phyloP scores from a whole-genome alignment of 306 rosid genomes.

The Macrotyloma uniflorum region DNA sequence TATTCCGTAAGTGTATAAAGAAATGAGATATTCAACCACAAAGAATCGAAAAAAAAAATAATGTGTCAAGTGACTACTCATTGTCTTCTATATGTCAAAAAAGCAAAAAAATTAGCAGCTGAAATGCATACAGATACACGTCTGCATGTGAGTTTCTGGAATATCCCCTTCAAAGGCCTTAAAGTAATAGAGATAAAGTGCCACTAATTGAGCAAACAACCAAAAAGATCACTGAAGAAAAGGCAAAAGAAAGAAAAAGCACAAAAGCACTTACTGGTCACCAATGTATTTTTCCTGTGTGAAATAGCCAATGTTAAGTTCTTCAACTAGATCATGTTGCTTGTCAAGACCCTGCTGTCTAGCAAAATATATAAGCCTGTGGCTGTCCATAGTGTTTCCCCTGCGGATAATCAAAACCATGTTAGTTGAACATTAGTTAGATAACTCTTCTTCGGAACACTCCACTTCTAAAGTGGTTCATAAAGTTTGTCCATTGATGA shows the following conservation, averaged over 20 bases:
- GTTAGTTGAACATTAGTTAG: constrained; percentile 26
- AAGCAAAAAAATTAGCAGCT: neutral
- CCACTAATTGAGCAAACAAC: neutral
- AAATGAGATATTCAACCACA: neutral
- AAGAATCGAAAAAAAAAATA: neutral
- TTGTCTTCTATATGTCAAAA: neutral
- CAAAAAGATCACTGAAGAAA: neutral
- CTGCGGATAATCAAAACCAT: constrained; percentile 51
- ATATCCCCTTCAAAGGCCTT: neutral
- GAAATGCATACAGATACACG: constrained; percentile 7
- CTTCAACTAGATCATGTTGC: constrained; percentile 86
- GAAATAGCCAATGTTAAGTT: constrained; percentile 76
- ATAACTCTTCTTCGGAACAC: neutral
- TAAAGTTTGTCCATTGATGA: constrained; percentile 27
- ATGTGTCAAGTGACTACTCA: neutral
- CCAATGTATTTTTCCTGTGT: constrained; percentile 86
- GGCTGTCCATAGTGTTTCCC: constrained; percentile 93
- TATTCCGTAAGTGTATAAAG: neutral
- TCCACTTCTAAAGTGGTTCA: constrained; percentile 12
- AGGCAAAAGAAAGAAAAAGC: neutral
- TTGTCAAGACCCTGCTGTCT: constrained; percentile 71
- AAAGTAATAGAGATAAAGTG: neutral
- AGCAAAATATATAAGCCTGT: constrained; percentile 83
- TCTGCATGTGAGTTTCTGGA: neutral
- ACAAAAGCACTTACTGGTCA: constrained; percentile 58